Evolutionary conservation across 2,329 filamentous ascomycete genomes (phyloP).

Genomic region (Calonectria crousiana): DNA sequence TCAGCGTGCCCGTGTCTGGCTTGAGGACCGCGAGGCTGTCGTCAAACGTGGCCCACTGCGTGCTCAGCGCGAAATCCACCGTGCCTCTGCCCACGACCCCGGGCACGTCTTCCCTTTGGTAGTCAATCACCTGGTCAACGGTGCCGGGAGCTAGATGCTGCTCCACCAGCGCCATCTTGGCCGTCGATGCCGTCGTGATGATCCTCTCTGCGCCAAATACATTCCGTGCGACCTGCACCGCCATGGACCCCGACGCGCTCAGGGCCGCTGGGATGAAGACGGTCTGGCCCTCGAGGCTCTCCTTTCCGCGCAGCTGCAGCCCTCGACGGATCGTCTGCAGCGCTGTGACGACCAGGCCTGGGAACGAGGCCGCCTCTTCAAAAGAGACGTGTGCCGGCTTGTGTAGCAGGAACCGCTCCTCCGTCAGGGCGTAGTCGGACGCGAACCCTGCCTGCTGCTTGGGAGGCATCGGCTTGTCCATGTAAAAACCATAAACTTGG

Average conservation of each 20-base stretch:
- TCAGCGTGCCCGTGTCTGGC: slow-evolving; percentile 51
- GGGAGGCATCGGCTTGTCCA: slow-evolving; percentile 53
- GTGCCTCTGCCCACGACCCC: slow-evolving; percentile 53
- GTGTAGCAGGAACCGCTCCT: slow-evolving; percentile 49
- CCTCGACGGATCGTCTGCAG: slow-evolving; percentile 58
- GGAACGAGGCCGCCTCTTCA: slow-evolving; percentile 53
- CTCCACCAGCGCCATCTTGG: slow-evolving; percentile 61
- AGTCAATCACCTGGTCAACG: slow-evolving; percentile 65
- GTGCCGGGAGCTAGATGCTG: slow-evolving; percentile 53
- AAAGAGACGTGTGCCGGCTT: slow-evolving; percentile 49
- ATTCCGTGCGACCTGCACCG: slow-evolving; percentile 63
- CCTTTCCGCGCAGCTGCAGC: slow-evolving; percentile 50
- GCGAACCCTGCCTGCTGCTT: slow-evolving; percentile 47
- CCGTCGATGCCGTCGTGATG: slow-evolving; percentile 65
- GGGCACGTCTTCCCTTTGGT: slow-evolving; percentile 56
- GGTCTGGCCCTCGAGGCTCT: slow-evolving; percentile 60
- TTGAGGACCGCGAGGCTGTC: slow-evolving; percentile 56
- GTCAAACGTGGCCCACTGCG: slow-evolving; percentile 54
- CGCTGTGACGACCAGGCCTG: slow-evolving; percentile 55
- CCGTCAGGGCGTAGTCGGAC: slow-evolving; percentile 55
- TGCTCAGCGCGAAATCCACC: slow-evolving; percentile 65
- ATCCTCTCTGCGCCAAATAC: slow-evolving; percentile 60
- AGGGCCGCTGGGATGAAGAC: slow-evolving; percentile 65
- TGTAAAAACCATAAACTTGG: slow-evolving; percentile 53
- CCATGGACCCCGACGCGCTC: slow-evolving; percentile 60